These are phyloP conservation scores for Coniella lustricola DNA, from an alignment of 2,329 filamentous ascomycete species.

Conservation along the genomic window DNA sequence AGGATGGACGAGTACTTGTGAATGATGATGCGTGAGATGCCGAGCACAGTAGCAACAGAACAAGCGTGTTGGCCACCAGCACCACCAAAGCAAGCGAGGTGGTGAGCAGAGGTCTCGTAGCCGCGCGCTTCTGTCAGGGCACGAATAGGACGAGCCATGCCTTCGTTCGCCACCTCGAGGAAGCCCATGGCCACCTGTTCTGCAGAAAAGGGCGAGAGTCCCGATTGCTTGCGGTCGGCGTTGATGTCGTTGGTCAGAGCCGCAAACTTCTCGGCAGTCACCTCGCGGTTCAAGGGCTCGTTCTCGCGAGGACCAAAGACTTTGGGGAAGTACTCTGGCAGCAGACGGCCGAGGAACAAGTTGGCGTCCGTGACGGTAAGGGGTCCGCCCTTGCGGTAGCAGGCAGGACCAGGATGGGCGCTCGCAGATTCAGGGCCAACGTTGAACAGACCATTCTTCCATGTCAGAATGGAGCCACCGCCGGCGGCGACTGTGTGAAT, in stretches of 20 bases:
- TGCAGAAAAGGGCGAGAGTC: constrained; percentile 19
- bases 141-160: constrained; percentile 66
- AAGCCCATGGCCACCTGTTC: constrained; percentile 54
- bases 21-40: constrained; percentile 34
- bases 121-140: constrained; percentile 46
- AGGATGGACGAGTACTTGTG: constrained; percentile 34
- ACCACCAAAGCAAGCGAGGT: constrained; percentile 31
- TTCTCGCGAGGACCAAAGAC: constrained; percentile 63
- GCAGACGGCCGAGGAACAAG: constrained; percentile 49
- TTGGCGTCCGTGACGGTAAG: constrained; percentile 63
- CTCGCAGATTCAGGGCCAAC: constrained; percentile 62
- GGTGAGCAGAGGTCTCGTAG: constrained; percentile 35
- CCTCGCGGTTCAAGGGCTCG: constrained; percentile 34
- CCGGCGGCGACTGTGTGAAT: constrained; percentile 77
- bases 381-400: constrained; percentile 59
- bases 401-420: constrained; percentile 61
- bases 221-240: constrained; percentile 16
- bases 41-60: constrained; percentile 32
- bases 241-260: constrained; percentile 31
- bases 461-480: constrained; percentile 63
- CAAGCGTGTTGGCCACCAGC: constrained; percentile 60
- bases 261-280: constrained; percentile 27
- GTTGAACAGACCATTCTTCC: constrained; percentile 60
- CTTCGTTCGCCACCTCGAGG: constrained; percentile 64
- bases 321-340: constrained; percentile 57